Percentiles rank a stretch among this genome's conserved stretches.
phyloP scores from a whole-genome alignment of 2,329 filamentous ascomycete species.

The Aspergillus quadrilineatus region DNA sequence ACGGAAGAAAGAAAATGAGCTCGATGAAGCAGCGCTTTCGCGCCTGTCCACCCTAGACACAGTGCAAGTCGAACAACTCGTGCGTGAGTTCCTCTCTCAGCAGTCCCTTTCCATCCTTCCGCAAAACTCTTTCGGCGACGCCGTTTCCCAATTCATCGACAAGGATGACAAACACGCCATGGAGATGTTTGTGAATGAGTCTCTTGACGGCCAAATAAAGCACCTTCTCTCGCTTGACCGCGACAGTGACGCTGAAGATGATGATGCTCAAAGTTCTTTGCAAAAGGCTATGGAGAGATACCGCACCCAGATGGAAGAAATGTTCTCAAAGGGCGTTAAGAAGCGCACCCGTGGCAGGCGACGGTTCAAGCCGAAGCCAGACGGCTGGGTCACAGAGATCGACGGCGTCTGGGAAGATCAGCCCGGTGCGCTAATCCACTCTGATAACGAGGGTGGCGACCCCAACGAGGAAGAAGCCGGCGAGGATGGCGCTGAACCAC shows the following conservation, averaged over 20 bases:
- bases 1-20: slow-evolving; percentile 54
- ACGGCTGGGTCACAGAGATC: slow-evolving; percentile 83
- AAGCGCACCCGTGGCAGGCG: slow-evolving; percentile 54
- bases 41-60: slow-evolving; percentile 65
- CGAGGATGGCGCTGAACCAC: slow-evolving; percentile 46
- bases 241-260: slow-evolving; percentile 66
- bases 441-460: slow-evolving; percentile 52
- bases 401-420: slow-evolving; percentile 84
- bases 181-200: slow-evolving; percentile 74
- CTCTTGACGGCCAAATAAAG: slow-evolving; percentile 67
- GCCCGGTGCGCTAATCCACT: slow-evolving; percentile 61
- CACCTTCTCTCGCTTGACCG: slow-evolving; percentile 67
- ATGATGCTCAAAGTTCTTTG: slow-evolving; percentile 61
- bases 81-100: slow-evolving; percentile 80
- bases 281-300: slow-evolving; percentile 72
- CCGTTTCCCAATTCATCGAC: slow-evolving; percentile 86
- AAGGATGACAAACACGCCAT: slow-evolving; percentile 95
- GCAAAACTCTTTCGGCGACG: slow-evolving; percentile 88
- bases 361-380: slow-evolving; percentile 72
- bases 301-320: slow-evolving; percentile 66
- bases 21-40: slow-evolving; percentile 63
- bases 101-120: slow-evolving; percentile 92
- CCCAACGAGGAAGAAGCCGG: slow-evolving; percentile 46
- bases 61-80: slow-evolving; percentile 83
- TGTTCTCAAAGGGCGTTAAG: slow-evolving; percentile 65